Conservation (phyloP, 2,329 filamentous ascomycete species). For the Cladophialophora psammophila region DNA sequence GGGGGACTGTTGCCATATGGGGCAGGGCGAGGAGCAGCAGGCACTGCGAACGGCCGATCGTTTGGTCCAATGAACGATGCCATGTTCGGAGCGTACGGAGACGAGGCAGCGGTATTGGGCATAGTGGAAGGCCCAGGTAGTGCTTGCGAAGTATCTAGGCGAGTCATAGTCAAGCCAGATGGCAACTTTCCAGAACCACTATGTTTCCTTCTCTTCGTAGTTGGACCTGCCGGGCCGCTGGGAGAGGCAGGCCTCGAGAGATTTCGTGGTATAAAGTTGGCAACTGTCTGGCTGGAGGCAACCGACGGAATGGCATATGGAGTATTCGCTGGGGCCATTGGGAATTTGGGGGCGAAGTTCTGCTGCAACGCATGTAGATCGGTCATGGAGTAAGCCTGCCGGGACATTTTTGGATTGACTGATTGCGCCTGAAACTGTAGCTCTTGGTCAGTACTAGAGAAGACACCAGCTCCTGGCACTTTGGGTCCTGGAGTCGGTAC, state of each 20-base stretch:
- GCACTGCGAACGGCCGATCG: constrained; percentile 57
- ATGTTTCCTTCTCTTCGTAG: constrained; percentile 82
- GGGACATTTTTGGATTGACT: constrained; percentile 45
- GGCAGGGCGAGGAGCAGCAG: constrained; percentile 51
- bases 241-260: constrained; percentile 79
- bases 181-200: constrained; percentile 74
- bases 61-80: constrained; percentile 48
- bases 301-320: constrained; percentile 50
- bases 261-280: constrained; percentile 64
- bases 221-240: constrained; percentile 67
- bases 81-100: constrained; percentile 51
- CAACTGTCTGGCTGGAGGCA: constrained; percentile 51
- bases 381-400: constrained; percentile 65
- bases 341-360: constrained; percentile 55
- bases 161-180: constrained; percentile 80
- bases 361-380: constrained; percentile 69
- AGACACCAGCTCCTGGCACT: constrained; percentile 54
- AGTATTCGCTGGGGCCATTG: constrained; percentile 45
- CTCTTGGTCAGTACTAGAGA: constrained; percentile 41
- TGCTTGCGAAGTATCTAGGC: constrained; percentile 67
- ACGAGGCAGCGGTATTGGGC: constrained; percentile 52
- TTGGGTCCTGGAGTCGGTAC: constrained; percentile 49
- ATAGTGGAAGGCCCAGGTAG: constrained; percentile 41
- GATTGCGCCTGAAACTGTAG: constrained; percentile 13
- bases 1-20: constrained; percentile 68